Base-by-base conservation (phyloP, 2,329 filamentous ascomycete species). In the Pseudocercospora cruenta region DNA sequence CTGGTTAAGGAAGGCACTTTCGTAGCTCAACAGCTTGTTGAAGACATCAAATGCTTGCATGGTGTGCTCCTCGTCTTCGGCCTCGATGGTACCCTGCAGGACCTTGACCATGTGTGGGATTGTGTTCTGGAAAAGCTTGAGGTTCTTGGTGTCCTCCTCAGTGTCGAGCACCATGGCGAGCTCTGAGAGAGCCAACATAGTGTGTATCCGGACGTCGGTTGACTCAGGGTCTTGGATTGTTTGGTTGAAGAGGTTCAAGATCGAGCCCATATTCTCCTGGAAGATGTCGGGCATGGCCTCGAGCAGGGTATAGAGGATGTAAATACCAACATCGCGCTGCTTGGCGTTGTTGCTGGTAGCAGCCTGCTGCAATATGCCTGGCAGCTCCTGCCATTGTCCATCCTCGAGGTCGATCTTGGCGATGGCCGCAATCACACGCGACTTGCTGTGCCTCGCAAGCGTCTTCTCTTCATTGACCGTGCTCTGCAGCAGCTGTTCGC, bases 41-140 rank as follows among this genome's bases (percentile, higher is more conserved):
- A 98, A 97, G 71, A 97, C 93, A 78, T 98, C 95, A 74, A 98
- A 99, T 26, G 93, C 88, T 77, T 94, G 90, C 84, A 94, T 92
- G 73, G 91, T 90, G 78, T 91, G 90, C 77, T 97, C 94, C 73
- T 97, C 94, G 73, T 97, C 74, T 24, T 77, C 74, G 64, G 87
- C 86, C 73, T 93, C 87, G 65, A 98, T 91, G 26, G 91, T 88
- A 69, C 90, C 86, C 85, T 97, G 95, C 71, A 98, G 86, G 10
- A 97, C 92, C 69, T 89, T 87, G 66, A 98, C 94, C 90, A 98
- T 95, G 74, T 88, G 82, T 10, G 95, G 94, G 67, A 98, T 86
- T 63, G 95, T 88, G 70, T 86, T 84, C 80, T 96, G 92, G 78
- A 98, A 91, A 58, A 88, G 84, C 75, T 87, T 86, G 66, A 97